phyloP scores from a whole-genome alignment of 768 basidiomycete species.

The Leccinum longicurvipes region DNA sequence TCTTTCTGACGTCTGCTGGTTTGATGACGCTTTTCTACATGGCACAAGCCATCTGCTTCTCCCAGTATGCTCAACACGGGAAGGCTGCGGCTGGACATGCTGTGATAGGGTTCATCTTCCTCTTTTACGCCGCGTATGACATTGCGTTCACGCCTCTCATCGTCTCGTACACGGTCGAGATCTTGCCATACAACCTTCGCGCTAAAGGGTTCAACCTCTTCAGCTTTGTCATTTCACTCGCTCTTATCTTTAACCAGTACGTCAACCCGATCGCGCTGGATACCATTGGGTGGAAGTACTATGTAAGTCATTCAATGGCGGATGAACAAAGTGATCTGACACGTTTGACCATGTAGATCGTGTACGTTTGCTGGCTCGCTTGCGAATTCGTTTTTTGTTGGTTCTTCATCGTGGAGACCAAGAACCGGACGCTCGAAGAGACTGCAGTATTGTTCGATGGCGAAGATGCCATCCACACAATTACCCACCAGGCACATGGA shows the following conservation, averaged over 20 bases:
- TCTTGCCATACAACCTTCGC: background rate
- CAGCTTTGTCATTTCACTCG: background rate
- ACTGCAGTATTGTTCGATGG: background rate
- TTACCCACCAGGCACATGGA: background rate
- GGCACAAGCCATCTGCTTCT: background rate
- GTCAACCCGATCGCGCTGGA: background rate
- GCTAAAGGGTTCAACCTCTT: background rate
- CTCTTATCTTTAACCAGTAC: background rate
- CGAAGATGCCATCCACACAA: background rate
- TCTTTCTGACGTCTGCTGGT: background rate
- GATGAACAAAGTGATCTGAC: background rate
- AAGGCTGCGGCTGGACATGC: background rate
- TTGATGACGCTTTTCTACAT: background rate
- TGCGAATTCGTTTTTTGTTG: background rate
- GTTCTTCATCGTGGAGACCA: background rate
- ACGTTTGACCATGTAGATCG: background rate
- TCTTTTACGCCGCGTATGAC: background rate
- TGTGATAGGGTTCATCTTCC: background rate
- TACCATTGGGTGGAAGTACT: background rate
- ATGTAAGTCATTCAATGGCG: background rate
- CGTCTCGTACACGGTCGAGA: background rate
- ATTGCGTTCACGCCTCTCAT: background rate
- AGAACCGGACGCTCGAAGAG: background rate
- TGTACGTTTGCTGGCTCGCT: background rate
- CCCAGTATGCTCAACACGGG: background rate